A percentile compares a stretch with the other conserved stretches of the same genome.
These are phyloP conservation scores for Hymenoscyphus scutula DNA, from an alignment of 2,329 filamentous ascomycete genomes.

Conservation along the genomic window DNA sequence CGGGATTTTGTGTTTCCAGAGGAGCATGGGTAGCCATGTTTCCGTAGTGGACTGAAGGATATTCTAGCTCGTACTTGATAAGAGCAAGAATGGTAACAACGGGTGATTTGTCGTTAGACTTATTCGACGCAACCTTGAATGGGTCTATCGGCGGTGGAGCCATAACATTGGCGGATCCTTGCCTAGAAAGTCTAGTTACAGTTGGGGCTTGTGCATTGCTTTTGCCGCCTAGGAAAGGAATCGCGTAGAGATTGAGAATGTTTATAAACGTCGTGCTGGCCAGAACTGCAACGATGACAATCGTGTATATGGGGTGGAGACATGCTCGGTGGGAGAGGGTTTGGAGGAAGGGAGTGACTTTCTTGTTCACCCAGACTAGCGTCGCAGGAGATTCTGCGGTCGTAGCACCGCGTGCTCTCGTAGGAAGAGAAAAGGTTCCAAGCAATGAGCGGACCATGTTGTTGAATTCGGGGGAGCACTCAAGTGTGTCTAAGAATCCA, in stretches of 20 bases:
- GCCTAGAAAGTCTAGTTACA: constrained; percentile 54
- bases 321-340: constrained; percentile 78
- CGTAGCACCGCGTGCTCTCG: constrained; percentile 60
- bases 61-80: constrained; percentile 91
- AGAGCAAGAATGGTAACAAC: constrained; percentile 84
- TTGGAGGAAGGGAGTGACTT: constrained; percentile 73
- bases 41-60: constrained; percentile 62
- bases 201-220: constrained; percentile 46
- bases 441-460: too few relatives aligned
- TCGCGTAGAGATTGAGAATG: constrained; percentile 80
- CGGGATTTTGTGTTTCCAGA: too few relatives aligned
- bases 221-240: constrained; percentile 73
- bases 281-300: constrained; percentile 82
- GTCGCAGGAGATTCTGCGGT: constrained; percentile 44
- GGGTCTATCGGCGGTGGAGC: constrained; percentile 81
- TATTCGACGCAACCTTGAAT: constrained; percentile 91
- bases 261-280: constrained; percentile 97
- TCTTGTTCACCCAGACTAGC: constrained; percentile 58
- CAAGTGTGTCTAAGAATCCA: too few relatives aligned
- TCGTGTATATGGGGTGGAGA: constrained; percentile 92
- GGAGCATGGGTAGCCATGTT: constrained; percentile 41
- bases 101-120: constrained; percentile 63
- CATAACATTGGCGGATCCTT: constrained; percentile 60
- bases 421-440: constrained; percentile 51
- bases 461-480: too few relatives aligned